These are phyloP conservation scores for Candida oleophila DNA, from an alignment of 805 yeast genomes.

Conservation along the genomic window DNA sequence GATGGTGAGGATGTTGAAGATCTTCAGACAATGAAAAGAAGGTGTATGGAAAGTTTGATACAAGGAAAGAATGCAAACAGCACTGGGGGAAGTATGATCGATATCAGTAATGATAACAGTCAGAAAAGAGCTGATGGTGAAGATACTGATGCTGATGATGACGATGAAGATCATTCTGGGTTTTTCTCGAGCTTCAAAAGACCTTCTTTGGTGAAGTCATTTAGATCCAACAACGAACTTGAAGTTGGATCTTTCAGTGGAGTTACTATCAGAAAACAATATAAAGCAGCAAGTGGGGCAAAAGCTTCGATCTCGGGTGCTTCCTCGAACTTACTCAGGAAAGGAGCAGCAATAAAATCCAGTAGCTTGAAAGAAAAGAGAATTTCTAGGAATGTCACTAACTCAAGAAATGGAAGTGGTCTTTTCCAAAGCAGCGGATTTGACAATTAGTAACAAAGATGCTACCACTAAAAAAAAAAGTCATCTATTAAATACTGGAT, in stretches of 20 bases:
- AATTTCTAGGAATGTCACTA: conserved; percentile 23
- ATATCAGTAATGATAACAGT: conserved; percentile 21
- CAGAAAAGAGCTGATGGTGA: conserved; percentile 15
- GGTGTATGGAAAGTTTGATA: conserved; percentile 33
- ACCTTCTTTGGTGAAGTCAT: conserved; percentile 49
- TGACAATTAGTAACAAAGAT: conserved; percentile 13
- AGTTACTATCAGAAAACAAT: conserved; percentile 53
- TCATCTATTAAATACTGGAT: neutral
- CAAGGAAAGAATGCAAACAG: conserved; percentile 10
- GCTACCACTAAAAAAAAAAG: neutral
- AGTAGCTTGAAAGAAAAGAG: conserved; percentile 24
- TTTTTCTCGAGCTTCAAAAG: conserved; percentile 40
- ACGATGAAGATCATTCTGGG: conserved; percentile 32
- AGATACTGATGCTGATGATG: conserved; percentile 20
- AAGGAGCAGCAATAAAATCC: conserved; percentile 2
- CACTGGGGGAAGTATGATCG: conserved; percentile 22
- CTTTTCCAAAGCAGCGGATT: conserved; percentile 20
- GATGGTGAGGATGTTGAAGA: conserved; percentile 45
- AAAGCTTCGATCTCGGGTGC: conserved; percentile 58
- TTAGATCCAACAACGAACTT: conserved; percentile 38
- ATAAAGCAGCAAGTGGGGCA: conserved; percentile 54
- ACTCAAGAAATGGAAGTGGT: conserved; percentile 17
- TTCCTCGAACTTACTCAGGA: conserved; percentile 34
- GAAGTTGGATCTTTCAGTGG: conserved; percentile 43
- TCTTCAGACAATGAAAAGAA: conserved; percentile 44